phyloP scores from a whole-genome alignment of 164 flowering plant species.

The Piper longum region DNA sequence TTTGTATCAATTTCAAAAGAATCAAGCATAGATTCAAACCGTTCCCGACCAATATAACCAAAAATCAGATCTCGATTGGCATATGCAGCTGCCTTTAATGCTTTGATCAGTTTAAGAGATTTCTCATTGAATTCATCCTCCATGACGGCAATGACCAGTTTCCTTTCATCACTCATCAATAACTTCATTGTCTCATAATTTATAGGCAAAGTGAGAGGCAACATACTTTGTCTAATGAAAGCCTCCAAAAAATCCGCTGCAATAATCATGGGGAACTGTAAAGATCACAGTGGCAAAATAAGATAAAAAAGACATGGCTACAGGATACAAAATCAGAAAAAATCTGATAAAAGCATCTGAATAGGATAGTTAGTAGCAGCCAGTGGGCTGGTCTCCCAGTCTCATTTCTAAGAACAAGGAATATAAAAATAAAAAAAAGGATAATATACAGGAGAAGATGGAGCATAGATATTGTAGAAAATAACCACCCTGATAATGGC shows the following conservation, averaged over 20 bases:
- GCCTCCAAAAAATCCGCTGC: constrained; percentile 74
- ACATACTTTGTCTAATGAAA: constrained; percentile 57
- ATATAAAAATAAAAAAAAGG: no score
- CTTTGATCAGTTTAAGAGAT: constrained; percentile 46
- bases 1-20: constrained; percentile 51
- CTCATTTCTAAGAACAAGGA: no score
- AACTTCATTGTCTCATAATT: constrained; percentile 61
- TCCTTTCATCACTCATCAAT: constrained; percentile 72
- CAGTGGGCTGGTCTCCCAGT: no score
- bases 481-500: no score
- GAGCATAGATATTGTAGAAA: no score
- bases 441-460: no score
- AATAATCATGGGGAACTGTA: background rate
- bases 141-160: constrained; percentile 58
- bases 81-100: constrained; percentile 83
- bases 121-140: constrained; percentile 59
- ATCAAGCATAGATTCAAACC: constrained; percentile 65
- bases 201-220: constrained; percentile 65
- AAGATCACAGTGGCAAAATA: background rate
- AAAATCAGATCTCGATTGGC: constrained; percentile 85
- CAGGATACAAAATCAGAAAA: background rate
- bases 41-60: constrained; percentile 75
- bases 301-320: background rate
- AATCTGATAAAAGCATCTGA: background rate
- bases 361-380: no score